A percentile compares a stretch with the other conserved stretches of the same genome.
phyloP scores from a whole-genome alignment of 345 rosid genomes.

The Mangifera indica region DNA sequence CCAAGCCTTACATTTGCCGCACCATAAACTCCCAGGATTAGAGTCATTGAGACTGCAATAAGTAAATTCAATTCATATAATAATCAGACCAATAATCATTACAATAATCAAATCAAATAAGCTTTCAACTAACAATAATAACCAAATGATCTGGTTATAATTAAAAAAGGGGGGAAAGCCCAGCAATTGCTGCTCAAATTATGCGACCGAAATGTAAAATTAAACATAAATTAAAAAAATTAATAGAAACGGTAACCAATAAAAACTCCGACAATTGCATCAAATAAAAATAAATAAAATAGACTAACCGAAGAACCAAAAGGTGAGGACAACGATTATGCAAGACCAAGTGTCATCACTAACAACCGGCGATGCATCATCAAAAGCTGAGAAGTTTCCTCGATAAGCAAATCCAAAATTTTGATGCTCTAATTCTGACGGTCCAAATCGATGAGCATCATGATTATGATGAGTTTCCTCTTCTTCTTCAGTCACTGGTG shows the following conservation, averaged over 20 bases:
- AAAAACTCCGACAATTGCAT: background rate
- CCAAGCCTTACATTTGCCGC: conserved; percentile 58
- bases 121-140: background rate
- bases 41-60: conserved; percentile 74
- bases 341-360: conserved; percentile 87
- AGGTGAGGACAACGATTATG: conserved; percentile 76
- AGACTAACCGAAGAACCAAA: conserved; percentile 83
- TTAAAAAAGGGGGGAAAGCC: no score
- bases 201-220: no score
- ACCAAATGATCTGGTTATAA: background rate
- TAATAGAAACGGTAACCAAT: no score
- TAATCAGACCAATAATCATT: background rate
- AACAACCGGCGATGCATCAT: conserved; percentile 37
- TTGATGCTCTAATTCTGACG: conserved; percentile 49
- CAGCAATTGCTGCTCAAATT: no score
- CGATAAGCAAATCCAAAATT: conserved; percentile 36
- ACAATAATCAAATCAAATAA: background rate
- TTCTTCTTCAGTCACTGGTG: conserved; percentile 44
- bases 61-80: background rate
- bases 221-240: no score
- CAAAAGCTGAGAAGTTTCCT: conserved; percentile 29
- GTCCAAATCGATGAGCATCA: conserved; percentile 31
- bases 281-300: background rate
- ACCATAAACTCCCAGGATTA: conserved; percentile 87
- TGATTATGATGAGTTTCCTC: conserved; percentile 35